Base-by-base conservation (phyloP, 208 protist genomes). In the Zelonia costaricensis region DNA sequence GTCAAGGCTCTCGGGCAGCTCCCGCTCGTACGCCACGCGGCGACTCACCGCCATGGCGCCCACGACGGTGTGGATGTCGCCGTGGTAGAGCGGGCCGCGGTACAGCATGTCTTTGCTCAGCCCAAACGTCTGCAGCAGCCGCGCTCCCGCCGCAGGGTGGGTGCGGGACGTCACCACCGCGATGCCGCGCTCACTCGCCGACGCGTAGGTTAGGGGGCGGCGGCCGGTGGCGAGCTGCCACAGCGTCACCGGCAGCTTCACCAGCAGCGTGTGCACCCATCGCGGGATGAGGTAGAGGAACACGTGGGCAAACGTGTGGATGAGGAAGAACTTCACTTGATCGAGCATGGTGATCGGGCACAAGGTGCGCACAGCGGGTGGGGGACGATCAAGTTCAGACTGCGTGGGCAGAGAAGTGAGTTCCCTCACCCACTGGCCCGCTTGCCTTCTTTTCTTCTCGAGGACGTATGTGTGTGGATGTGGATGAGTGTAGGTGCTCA, bases 21-120 rank as follows among this genome's bases (percentile, higher is more conserved):
- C 74, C 20, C 82, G 74, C 59, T 57, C 18, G 62, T 86, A 88
- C 3, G 36, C 13, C 9, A 82, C 76, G 20, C 70, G 65, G 39
- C 44, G 27, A 16, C 40, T 18, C 20, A 56, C 25, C n/a, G 70
- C 66, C 27, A 70, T 36, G 22, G 31, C 58, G 13, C 60, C 71
- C 15, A 88, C 44, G 23, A 88, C 53, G 22, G 78, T 90, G 40
- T 87, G 72, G 20, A 93, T 63, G 60, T 84, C 71, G 2, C 75
- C 71, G 44, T 28, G 72, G 62, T 86, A 88, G 51, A 93, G 68
- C 31, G 82, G 77, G 12, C 62, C 76, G 51, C 40, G 38, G 73
- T 90, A 90, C 51, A 61, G 23, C 57, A 77, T 75, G n/a, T 58
- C 39, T 13, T 67, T 30, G 15, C 36, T 48, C 28, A 91, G 54